Base-by-base conservation (phyloP, 2,329 filamentous ascomycete genomes). In the Ophiostoma piceae region DNA sequence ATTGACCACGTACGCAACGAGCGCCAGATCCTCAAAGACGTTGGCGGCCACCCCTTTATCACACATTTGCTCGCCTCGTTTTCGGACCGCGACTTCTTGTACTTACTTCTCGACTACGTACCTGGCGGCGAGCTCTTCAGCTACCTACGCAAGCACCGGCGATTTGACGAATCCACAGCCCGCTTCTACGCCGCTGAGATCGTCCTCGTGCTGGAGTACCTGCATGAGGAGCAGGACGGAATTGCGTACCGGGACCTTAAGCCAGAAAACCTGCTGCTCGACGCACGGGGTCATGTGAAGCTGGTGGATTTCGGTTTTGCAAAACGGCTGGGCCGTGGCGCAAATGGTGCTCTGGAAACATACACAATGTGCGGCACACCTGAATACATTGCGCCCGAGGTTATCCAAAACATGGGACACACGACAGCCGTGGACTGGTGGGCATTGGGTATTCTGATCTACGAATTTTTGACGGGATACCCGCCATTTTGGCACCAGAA, bases 401-500 rank as follows among this genome's bases (percentile, higher is more conserved):
- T 94, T 60, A 94, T 94, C 74, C 87, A 92, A 74, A 93, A 92
- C 77, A 92, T 92, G 77, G 91, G 90, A 14, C 88, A 90, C 76
- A 89, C 86, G 2, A 88, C 86, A 2, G 90, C 91, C 16, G 91
- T 94, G 47, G 91, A 94, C 81, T 94, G 91, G 91, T 94, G 92
- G 92, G 91, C 92, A 0, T 83, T 95, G 74, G 92, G 92, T 35
- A 93, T 94, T 74, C 79, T 95, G 70, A 88, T 94, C 71, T 94
- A 92, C 78, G 92, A 95, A 77, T 94, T 94, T 76, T 81, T 94
- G 67, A 92, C 92, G 11, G 92, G 92, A 37, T 93, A 94, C 76
- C 92, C 92, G 16, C 92, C 92, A 0, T 95, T 94, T 77, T 95
- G 91, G 90, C 89, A 94, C 76, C 88, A 92, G 73, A 94, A 93